Conservation (phyloP, 2,329 filamentous ascomycete genomes). For the Nemania diffusa region DNA sequence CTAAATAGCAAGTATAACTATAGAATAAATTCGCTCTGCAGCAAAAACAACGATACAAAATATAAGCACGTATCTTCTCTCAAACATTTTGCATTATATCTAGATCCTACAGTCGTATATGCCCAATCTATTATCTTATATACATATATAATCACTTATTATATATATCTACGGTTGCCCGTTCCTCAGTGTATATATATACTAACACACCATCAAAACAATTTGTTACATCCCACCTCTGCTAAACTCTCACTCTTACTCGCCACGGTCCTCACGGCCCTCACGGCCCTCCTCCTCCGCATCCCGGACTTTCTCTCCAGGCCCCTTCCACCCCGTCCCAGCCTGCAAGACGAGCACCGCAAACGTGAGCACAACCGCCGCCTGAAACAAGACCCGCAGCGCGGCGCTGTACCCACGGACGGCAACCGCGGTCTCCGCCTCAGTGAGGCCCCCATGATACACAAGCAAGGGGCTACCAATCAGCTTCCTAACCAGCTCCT, state of each 20-base stretch:
- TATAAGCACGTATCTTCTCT: not conserved
- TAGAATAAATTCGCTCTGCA: not conserved
- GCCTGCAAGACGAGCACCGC: slow-evolving; percentile 60
- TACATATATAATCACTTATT: not conserved
- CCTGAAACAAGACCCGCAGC: slow-evolving; percentile 58
- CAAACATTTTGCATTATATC: not conserved
- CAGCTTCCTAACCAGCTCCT: slow-evolving; percentile 59
- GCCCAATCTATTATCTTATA: not conserved
- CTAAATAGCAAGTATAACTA: too few species aligned
- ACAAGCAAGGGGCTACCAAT: slow-evolving; percentile 64
- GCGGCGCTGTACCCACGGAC: slow-evolving; percentile 60
- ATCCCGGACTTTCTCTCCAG: slow-evolving; percentile 62
- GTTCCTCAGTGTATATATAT: not conserved
- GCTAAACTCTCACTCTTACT: not conserved
- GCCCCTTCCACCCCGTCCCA: slow-evolving; percentile 61
- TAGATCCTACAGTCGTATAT: not conserved
- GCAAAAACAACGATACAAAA: not conserved
- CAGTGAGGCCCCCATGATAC: slow-evolving; percentile 54
- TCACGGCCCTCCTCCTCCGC: slow-evolving; percentile 48
- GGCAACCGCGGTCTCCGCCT: slow-evolving; percentile 57
- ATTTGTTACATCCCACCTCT: not conserved
- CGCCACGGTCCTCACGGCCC: not conserved
- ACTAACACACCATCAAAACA: not conserved
- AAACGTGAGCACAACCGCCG: slow-evolving; percentile 57
- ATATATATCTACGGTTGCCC: slow-evolving; percentile 10